A percentile compares a stretch with the other conserved stretches of the same genome.
phyloP scores from a whole-genome alignment of 1,284 basidiomycete genomes.

The Heterobasidion annosum region DNA sequence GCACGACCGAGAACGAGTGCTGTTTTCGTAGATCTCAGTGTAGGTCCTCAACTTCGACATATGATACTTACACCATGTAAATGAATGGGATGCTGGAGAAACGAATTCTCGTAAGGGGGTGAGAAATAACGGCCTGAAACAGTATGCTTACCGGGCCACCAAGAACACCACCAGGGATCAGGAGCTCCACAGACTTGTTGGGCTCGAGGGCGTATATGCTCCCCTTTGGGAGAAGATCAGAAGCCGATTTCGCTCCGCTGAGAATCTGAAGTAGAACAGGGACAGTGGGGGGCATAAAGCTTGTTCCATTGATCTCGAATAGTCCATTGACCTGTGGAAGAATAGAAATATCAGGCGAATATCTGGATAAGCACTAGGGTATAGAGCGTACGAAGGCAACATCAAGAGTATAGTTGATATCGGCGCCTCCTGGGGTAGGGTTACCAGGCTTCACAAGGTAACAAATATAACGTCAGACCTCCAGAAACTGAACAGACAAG shows the following conservation, averaged over 20 bases:
- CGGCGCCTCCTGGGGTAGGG: background rate
- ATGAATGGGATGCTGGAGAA: background rate
- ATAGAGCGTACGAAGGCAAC: slow-evolving; percentile 11
- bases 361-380: background rate
- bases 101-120: slow-evolving; percentile 2
- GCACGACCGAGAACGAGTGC: slow-evolving; percentile 21
- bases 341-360: background rate
- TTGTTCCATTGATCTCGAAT: slow-evolving; percentile 17
- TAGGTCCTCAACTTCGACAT: background rate
- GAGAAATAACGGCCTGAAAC: slow-evolving; percentile 1
- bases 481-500: too few relatives aligned
- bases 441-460: too few relatives aligned
- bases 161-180: slow-evolving; percentile 17
- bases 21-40: background rate
- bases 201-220: slow-evolving; percentile 18
- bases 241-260: slow-evolving; percentile 19
- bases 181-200: slow-evolving; percentile 24
- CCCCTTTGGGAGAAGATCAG: slow-evolving; percentile 20
- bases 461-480: too few relatives aligned
- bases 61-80: background rate
- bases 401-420: slow-evolving; percentile 14
- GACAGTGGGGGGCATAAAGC: slow-evolving; percentile 17
- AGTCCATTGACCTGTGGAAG: background rate
- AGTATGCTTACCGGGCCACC: slow-evolving; percentile 8
- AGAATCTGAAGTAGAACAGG: slow-evolving; percentile 12